Percentiles rank a stretch among this genome's conserved stretches.
These are phyloP conservation scores for Aspergillus nomiae DNA, from an alignment of 2,329 filamentous ascomycete species.

Conservation along the genomic window DNA sequence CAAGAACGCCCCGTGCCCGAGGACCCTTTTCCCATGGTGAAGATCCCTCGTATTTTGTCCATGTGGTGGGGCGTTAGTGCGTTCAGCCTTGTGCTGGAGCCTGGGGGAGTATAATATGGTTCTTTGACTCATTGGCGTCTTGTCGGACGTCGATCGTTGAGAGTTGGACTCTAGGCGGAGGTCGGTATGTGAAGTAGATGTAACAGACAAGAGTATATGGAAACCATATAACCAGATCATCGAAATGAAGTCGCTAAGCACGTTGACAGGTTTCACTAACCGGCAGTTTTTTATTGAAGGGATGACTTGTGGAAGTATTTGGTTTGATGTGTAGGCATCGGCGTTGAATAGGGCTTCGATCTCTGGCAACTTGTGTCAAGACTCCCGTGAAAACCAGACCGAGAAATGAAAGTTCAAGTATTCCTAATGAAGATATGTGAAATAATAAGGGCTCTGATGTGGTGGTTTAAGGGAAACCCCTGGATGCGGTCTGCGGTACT, in stretches of 20 bases:
- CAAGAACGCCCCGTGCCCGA: background rate
- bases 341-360: background rate
- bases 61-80: background rate
- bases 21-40: background rate
- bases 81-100: background rate
- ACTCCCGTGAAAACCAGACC: background rate
- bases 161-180: too few relatives aligned
- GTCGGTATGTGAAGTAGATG: background rate
- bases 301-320: background rate
- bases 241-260: background rate
- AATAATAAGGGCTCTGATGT: background rate
- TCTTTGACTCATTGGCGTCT: background rate
- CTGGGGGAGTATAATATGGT: background rate
- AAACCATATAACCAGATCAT: background rate
- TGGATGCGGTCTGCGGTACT: background rate
- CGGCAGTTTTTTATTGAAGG: background rate
- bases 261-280: background rate
- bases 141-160: background rate
- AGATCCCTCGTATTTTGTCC: background rate
- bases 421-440: background rate
- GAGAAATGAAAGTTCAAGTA: background rate
- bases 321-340: background rate
- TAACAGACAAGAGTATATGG: background rate
- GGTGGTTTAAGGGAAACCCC: fast-evolving
- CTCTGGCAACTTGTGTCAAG: background rate